Percentiles rank a stretch among this genome's conserved stretches.
Conservation (phyloP, 805 yeast species). For the Komagataella mondaviorum region DNA sequence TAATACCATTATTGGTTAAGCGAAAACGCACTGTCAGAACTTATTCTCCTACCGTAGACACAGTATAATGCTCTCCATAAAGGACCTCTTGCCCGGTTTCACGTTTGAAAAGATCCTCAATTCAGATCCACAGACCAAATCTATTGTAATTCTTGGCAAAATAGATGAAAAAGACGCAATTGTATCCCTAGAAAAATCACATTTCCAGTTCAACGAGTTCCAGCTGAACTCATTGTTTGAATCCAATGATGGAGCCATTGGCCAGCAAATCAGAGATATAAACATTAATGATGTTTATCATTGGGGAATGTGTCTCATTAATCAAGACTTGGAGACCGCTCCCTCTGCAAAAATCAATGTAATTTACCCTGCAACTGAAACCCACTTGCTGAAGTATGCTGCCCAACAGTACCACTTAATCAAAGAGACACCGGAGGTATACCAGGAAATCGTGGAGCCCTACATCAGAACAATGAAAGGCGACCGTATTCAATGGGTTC, state of each 20-base stretch:
- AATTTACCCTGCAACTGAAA: slow-evolving; percentile 80
- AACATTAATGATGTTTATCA: slow-evolving; percentile 74
- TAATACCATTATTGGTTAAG: neutral
- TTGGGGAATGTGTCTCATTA: slow-evolving; percentile 56
- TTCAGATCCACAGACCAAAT: slow-evolving; percentile 56
- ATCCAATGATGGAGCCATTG: slow-evolving; percentile 6
- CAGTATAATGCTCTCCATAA: neutral
- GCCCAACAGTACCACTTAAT: slow-evolving; percentile 47
- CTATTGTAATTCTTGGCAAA: slow-evolving; percentile 52
- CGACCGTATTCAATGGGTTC: slow-evolving; percentile 78
- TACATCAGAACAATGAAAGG: slow-evolving; percentile 69
- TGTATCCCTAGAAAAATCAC: slow-evolving; percentile 59
- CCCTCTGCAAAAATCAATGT: slow-evolving; percentile 65
- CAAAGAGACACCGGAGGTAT: slow-evolving; percentile 71
- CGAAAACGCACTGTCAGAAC: neutral
- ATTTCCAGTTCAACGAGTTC: slow-evolving; percentile 28
- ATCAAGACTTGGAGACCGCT: slow-evolving; percentile 26
- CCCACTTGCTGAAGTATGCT: slow-evolving; percentile 70
- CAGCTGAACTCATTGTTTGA: slow-evolving; percentile 6
- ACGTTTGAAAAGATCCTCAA: slow-evolving; percentile 30
- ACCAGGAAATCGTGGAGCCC: slow-evolving; percentile 48
- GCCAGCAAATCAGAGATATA: slow-evolving; percentile 18
- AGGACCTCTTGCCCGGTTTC: slow-evolving; percentile 26
- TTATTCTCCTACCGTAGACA: slow-evolving; percentile 1
- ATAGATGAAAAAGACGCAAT: slow-evolving; percentile 55